Base-by-base conservation (phyloP, 495 filamentous ascomycete genomes). In the Aspergillus hancockii region DNA sequence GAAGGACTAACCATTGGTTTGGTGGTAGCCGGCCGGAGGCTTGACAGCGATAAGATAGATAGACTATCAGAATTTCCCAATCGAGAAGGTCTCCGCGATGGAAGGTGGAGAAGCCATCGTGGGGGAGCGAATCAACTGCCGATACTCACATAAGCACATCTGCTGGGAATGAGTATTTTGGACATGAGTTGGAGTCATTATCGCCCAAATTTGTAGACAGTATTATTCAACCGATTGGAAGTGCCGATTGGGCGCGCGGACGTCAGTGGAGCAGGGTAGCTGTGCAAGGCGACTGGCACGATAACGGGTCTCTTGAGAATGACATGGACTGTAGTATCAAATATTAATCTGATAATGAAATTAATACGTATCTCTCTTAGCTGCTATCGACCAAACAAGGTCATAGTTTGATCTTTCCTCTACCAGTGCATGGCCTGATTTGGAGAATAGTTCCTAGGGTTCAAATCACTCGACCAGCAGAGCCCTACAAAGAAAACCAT, bases 81-180 rank as follows among this genome's bases (percentile, higher is more conserved):
- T 71, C n/a, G 60, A 69, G 69, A 69, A 71, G 58, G 67, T 71
- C 60, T 59, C 49, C 59, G 69, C 69, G 69, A 71, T 53, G 53
- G 52, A 8, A 38, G 22, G 65, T 64, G 65, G 67, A 54, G 52
- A 8, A 16, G n/a, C 19, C 9, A 30, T 18, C 46, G 40, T n/a
- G 53, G 40, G 38, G 51, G 23, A 46, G 32, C 51, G 31, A 53
- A 53, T 53, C 51, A 25, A 32, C 43, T 36, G 9, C 12, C 34
- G 8, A 9, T 5, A 36, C 34, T 9, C 4, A 36, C 8, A 36
- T 12, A 36, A 12, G 8, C 34, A 36, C 34, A 36, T 9, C 34
- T 36, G 34, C n/a, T n/a, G 25, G 7, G 25, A 28, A 3, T 28
- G 3, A 28, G 25, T 28, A 28, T 28, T 7, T 28, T 28, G 34